phyloP scores from a whole-genome alignment of 495 filamentous ascomycete species.

The Hyphodiscus hymeniophilus region DNA sequence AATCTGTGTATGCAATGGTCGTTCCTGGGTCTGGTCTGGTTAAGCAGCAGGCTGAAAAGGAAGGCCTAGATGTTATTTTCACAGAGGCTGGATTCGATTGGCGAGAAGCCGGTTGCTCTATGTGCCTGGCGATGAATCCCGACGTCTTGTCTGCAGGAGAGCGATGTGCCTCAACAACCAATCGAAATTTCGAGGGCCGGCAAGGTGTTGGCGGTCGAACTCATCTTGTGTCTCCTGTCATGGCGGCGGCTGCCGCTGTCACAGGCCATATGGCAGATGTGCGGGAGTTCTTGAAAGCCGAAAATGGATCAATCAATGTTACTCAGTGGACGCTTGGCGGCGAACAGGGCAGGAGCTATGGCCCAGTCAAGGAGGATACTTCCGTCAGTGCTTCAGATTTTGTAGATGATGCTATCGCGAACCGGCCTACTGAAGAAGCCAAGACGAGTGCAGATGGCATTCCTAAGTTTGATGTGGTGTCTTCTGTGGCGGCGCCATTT shows the following conservation, averaged over 20 bases:
- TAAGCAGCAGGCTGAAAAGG: conserved; percentile 84
- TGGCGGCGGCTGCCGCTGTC: conserved; percentile 88
- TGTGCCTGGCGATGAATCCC: conserved; percentile 99
- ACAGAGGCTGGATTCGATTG: conserved; percentile 90
- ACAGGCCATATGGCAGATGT: conserved; percentile 88
- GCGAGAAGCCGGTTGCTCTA: conserved; percentile 95
- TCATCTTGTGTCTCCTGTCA: conserved; percentile 93
- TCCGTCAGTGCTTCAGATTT: conserved; percentile 69
- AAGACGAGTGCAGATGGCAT: conserved; percentile 54
- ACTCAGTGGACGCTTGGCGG: conserved; percentile 57
- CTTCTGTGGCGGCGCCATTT: conserved; percentile 82
- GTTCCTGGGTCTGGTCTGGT: conserved; percentile 93
- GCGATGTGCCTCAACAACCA: conserved; percentile 89
- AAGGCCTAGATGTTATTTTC: conserved; percentile 92
- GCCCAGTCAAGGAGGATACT: conserved; percentile 63
- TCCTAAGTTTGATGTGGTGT: conserved; percentile 71
- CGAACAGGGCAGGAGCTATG: conserved; percentile 63
- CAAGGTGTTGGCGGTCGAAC: conserved; percentile 91
- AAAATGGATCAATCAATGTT: conserved; percentile 37
- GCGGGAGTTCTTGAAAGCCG: conserved; percentile 59
- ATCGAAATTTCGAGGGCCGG: conserved; percentile 96
- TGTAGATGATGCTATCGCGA: conserved; percentile 46
- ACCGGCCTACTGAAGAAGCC: conserved; percentile 50
- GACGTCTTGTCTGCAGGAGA: conserved; percentile 93
- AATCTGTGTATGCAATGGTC: conserved; percentile 89